Base-by-base conservation (phyloP, 306 rosid species). In the Vigna trinervia region DNA sequence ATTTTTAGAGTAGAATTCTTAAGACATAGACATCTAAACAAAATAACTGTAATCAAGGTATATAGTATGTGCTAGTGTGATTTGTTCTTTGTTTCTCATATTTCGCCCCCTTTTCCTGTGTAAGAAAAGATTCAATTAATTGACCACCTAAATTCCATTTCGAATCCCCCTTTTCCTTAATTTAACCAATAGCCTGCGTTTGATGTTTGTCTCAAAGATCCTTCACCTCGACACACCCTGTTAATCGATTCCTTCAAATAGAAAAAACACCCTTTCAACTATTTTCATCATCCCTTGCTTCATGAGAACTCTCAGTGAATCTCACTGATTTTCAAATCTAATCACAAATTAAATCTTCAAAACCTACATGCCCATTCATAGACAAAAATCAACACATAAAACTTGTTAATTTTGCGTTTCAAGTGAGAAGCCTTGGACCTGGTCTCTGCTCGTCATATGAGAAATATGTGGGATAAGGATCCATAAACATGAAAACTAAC, bases 81-180 rank as follows among this genome's bases (percentile, higher is more conserved):
- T 68, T 59, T 14, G 10, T 76, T 82, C 46, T 46, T 69, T 69
- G 41, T 76, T 71, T 81, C 50, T 34, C 51, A 12, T 14, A 45
- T 12, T 45, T 45, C 50, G 12, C 19, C 32, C 14, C 53, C 32
- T 38, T 8, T 38, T 6, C 43, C 43, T 5, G 36, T 71, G 38
- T 14, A 73, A 45, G 45, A 74, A 2, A 15, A 28, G 69, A 57
- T 59, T 74, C 68, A 41, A 41, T 39, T 41, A 22, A 12, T 26
- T 5, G 30, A 23, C 23, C 45, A 14, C 26, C 10, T 8, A 23
- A 3, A 36, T 57, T 26, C 56, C 28, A 57, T 28, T 36, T 58
- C 2, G 4, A 41, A 23, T 22, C 15, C 26, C 41, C 43, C 19
- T 36, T 36, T 34, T 17, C 51, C 48, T n/a, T 23, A 22, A 45